phyloP scores from a whole-genome alignment of 345 rosid genomes.

The Aquilaria yunnanensis region DNA sequence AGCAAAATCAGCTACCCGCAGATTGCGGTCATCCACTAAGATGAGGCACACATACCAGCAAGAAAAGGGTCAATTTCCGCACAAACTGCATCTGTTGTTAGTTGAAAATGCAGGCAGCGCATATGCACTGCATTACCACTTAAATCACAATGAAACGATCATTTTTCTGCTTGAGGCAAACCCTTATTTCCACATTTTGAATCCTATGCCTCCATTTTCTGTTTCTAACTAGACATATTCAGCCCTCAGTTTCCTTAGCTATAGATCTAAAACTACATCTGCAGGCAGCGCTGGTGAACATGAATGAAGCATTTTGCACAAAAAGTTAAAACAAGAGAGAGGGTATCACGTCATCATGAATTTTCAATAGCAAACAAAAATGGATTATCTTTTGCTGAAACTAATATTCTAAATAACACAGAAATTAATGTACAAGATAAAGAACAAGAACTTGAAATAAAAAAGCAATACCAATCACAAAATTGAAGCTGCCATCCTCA shows the following conservation, averaged over 20 bases:
- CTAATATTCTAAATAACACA: conserved; percentile 4
- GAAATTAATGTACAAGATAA: neutral
- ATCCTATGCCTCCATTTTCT: conserved; percentile 18
- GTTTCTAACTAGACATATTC: neutral
- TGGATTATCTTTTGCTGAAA: conserved; percentile 24
- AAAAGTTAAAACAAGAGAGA: conserved; percentile 25
- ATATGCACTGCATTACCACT: conserved; percentile 74
- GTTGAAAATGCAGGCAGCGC: conserved; percentile 83
- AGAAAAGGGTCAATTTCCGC: conserved; percentile 95
- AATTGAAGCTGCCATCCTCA: conserved; percentile 81
- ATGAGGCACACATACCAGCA: conserved; percentile 94
- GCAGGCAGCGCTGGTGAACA: too few species aligned
- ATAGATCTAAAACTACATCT: conserved; percentile 3
- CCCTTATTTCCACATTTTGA: conserved; percentile 20
- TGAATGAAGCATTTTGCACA: neutral
- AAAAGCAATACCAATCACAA: conserved; percentile 70
- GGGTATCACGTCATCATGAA: conserved; percentile 14
- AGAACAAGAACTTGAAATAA: conserved; percentile 7
- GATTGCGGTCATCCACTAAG: conserved; percentile 99
- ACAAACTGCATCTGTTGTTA: conserved; percentile 98
- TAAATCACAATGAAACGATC: conserved; percentile 51
- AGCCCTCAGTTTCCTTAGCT: conserved; percentile 18
- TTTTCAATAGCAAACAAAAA: conserved; percentile 17
- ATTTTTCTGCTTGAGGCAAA: conserved; percentile 27
- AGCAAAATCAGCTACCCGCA: conserved; percentile 99